Percentiles rank a stretch among this genome's conserved stretches.
These are phyloP conservation scores for Dimocarpus longan DNA, from an alignment of 345 rosid species.

Conservation along the genomic window DNA sequence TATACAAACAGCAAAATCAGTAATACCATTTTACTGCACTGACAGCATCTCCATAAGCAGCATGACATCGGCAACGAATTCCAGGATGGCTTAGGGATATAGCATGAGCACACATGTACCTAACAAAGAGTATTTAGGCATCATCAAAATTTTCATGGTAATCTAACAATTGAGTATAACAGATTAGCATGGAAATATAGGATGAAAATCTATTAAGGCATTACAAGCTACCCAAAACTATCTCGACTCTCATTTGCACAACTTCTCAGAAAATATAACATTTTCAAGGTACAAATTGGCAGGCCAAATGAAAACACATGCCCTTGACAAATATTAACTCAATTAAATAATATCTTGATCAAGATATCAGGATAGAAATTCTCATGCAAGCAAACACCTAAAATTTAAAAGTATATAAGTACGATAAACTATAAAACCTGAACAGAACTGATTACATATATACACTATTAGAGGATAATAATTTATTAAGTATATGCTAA, in stretches of 20 bases:
- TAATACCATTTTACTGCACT: slow-evolving; percentile 96
- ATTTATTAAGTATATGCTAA: neutral
- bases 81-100: slow-evolving; percentile 97
- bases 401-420: neutral
- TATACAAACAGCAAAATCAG: slow-evolving; percentile 14
- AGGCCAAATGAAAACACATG: neutral
- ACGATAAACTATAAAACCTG: neutral
- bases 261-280: neutral
- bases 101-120: slow-evolving; percentile 99
- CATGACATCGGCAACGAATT: slow-evolving; percentile 94
- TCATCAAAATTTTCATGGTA: slow-evolving; percentile 1
- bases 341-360: neutral
- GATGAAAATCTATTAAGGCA: neutral
- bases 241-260: neutral
- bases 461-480: neutral
- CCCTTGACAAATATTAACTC: neutral
- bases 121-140: slow-evolving; percentile 29
- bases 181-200: neutral
- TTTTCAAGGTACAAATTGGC: neutral
- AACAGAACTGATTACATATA: neutral
- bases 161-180: neutral
- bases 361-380: neutral
- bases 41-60: slow-evolving; percentile 98
- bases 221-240: neutral
- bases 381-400: neutral